Evolutionary conservation across 176 grass and related monocot species (phyloP).

Genomic region (Raddia guianensis): DNA sequence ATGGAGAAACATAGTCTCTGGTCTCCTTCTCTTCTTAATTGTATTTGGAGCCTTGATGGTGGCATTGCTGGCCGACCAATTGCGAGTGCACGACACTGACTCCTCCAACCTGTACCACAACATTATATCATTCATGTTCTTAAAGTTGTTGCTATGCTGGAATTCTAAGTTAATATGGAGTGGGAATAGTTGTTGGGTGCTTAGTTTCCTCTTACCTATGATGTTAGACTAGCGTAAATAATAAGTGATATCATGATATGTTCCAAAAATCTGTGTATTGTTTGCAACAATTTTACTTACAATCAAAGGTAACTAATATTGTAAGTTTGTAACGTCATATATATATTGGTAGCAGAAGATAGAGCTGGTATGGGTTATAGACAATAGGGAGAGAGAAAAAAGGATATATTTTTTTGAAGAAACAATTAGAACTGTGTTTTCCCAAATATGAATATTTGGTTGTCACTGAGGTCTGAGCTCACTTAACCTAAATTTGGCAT

Average conservation of each 20-base stretch:
- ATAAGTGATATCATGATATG: not conserved
- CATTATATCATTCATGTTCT: not conserved
- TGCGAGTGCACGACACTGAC: too few relatives aligned
- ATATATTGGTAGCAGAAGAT: not conserved
- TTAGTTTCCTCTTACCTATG: not conserved
- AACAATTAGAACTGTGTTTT: not conserved
- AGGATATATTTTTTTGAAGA: not conserved
- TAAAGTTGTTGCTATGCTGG: not conserved
- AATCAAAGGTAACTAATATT: slow-evolving; percentile 3
- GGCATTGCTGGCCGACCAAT: too few relatives aligned
- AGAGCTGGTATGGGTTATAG: not conserved
- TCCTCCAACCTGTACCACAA: too few relatives aligned
- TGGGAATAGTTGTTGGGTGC: not conserved
- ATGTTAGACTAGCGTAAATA: not conserved
- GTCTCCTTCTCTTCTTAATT: too few relatives aligned
- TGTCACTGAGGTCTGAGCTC: not conserved
- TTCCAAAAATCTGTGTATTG: not conserved
- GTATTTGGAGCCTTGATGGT: too few relatives aligned
- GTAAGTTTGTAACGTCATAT: not conserved
- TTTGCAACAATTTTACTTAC: slow-evolving; percentile 4
- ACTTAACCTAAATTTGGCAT: slow-evolving; percentile 2
- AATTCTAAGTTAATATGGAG: slow-evolving; percentile 10
- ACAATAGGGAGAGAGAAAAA: not conserved
- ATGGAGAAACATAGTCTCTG: too few relatives aligned
- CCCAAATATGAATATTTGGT: not conserved